phyloP scores from a whole-genome alignment of 2,329 filamentous ascomycete genomes.

The Penicillium italicum region DNA sequence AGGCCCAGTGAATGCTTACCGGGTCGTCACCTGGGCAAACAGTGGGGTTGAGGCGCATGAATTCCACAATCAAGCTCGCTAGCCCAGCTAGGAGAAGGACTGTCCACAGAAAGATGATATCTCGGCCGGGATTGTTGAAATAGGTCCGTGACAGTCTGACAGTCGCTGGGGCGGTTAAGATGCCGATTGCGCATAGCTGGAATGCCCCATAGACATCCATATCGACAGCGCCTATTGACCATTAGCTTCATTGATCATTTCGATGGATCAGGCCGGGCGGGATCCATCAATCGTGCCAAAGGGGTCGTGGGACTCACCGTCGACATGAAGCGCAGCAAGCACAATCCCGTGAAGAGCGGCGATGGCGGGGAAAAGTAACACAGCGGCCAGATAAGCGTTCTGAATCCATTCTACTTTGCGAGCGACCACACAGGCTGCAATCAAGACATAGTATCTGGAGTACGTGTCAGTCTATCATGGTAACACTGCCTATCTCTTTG shows the following conservation, averaged over 20 bases:
- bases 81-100: conserved; percentile 56
- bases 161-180: conserved; percentile 61
- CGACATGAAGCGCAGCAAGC: conserved; percentile 56
- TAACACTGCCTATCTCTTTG: not conserved
- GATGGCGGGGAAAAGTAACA: conserved; percentile 60
- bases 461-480: not conserved
- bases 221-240: conserved; percentile 55
- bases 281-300: not conserved
- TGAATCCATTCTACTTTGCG: conserved; percentile 60
- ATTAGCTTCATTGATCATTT: conserved; percentile 4
- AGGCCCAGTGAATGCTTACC: conserved; percentile 34
- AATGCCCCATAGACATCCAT: conserved; percentile 68
- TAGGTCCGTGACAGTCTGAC: conserved; percentile 61
- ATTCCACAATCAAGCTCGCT: conserved; percentile 60
- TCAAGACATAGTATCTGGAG: conserved; percentile 60
- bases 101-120: conserved; percentile 66
- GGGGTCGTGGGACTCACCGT: conserved; percentile 45
- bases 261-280: too few species aligned
- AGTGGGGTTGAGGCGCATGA: conserved; percentile 53
- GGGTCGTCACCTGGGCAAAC: conserved; percentile 44
- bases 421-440: conserved; percentile 61
- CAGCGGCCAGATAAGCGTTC: conserved; percentile 61
- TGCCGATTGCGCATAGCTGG: conserved; percentile 63
- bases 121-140: conserved; percentile 60
- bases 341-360: conserved; percentile 63